phyloP scores from a whole-genome alignment of 306 rosid genomes.

The Biancaea sappan region DNA sequence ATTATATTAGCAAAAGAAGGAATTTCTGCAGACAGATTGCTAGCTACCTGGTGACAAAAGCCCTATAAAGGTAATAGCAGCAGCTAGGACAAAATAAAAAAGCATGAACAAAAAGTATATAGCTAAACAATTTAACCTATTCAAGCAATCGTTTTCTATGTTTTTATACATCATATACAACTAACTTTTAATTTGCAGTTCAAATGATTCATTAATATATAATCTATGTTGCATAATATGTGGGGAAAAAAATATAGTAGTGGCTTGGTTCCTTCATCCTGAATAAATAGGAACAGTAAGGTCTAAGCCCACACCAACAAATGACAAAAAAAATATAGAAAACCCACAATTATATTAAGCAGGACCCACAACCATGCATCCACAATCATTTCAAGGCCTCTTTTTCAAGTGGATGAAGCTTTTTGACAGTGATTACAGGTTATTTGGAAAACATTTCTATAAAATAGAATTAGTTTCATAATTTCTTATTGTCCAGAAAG shows the following conservation, averaged over 20 bases:
- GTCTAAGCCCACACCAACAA: not conserved
- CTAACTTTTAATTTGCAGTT: not conserved
- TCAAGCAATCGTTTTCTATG: not conserved
- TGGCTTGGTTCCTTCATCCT: not conserved
- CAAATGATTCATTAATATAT: not conserved
- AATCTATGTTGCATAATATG: not conserved
- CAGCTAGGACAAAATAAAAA: constrained; percentile 29
- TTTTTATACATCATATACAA: not conserved
- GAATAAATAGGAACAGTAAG: not conserved
- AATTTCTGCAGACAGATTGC: constrained; percentile 40
- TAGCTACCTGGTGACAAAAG: constrained; percentile 50
- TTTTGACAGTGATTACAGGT: not conserved
- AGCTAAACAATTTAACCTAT: not conserved
- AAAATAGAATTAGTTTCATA: not conserved
- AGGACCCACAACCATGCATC: not conserved
- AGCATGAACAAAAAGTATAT: not conserved
- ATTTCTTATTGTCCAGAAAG: constrained; percentile 16
- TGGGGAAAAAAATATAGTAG: not conserved
- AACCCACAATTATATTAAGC: not conserved
- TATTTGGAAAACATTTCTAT: not conserved
- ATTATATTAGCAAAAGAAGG: constrained; percentile 47
- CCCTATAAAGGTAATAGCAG: constrained; percentile 15
- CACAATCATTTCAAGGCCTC: constrained; percentile 5
- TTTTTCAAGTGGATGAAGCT: constrained; percentile 1
- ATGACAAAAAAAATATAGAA: not conserved